phyloP scores from a whole-genome alignment of 345 rosid genomes.

The Gossypium stocksii region DNA sequence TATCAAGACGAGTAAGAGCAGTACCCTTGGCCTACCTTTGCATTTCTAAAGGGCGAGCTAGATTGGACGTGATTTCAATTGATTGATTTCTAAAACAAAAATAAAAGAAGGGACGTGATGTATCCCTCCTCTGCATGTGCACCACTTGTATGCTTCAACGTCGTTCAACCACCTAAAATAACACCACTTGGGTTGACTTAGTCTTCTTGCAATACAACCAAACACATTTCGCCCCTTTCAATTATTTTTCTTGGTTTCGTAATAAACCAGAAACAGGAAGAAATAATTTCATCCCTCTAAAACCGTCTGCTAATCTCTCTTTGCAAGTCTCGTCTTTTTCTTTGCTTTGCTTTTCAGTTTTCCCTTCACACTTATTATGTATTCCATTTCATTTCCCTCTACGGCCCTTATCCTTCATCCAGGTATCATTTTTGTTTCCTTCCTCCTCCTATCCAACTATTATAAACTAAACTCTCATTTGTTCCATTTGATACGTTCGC shows the following conservation, averaged over 20 bases:
- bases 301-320: slow-evolving; percentile 5
- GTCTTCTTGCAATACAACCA: slow-evolving; percentile 14
- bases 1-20: not conserved
- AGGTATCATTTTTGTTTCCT: slow-evolving; percentile 10
- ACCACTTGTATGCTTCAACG: slow-evolving; percentile 27
- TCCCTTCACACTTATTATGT: not conserved
- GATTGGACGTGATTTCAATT: not conserved
- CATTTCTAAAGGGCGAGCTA: too few species aligned
- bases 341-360: not conserved
- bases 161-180: not conserved
- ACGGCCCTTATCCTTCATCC: not conserved
- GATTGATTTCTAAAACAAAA: not conserved
- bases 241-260: not conserved
- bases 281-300: not conserved
- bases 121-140: slow-evolving; percentile 18
- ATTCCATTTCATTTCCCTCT: slow-evolving; percentile 17
- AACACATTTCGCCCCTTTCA: not conserved
- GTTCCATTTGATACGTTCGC: not conserved
- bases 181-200: slow-evolving; percentile 28
- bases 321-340: not conserved
- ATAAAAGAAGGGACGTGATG: not conserved
- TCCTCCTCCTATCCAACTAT: not conserved
- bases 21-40: not conserved
- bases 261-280: slow-evolving; percentile 12
- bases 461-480: not conserved